Base-by-base conservation (phyloP, 140 eudicot species). In the Bidens hawaiensis region DNA sequence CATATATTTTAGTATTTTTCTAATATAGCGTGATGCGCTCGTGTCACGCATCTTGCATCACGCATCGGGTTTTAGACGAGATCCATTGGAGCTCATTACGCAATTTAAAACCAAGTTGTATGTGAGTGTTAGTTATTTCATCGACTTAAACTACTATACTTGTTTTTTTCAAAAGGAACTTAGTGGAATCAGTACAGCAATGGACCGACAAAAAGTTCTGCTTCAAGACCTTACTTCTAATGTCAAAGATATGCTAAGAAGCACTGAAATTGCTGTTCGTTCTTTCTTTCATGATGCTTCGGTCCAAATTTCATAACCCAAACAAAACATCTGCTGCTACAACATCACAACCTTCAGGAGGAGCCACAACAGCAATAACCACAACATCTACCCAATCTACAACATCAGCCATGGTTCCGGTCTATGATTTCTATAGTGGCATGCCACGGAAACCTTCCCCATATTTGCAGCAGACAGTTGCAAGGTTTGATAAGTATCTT, bases 361-460 rank as follows among this genome's bases (percentile, higher is more conserved):
- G 94, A 68, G 79, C 82, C 31, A 65, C 76, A 16, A 18, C 67
- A 17, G 22, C 65, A 56, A 55, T 81, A 42, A 49, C 63, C 33
- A 60, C 58, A 26, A 31, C 68, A 49, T 31, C 67, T 24, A 51
- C 65, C 65, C 96, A 84, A 59, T 71, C 89, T 19, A 48, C 95
- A n/a, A 72, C 83, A 33, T 64, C 78, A 26, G 38, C 95, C 28
- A 64, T 79, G 40, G 84, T 79, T 46, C 93, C 93, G 1, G 83
- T 88, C 64, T 70, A 67, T 47, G 97, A 93, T 81, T 93, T 93
- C 58, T 93, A 93, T 45, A 85, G 95, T 76, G 99, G 99, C 70
- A 72, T 93, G 58, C 97, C 99, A 4, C 80, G 71, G 75, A 93
- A 93, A 77, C 99, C 99, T n/a, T 93, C 99, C 23, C 86, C 90